phyloP scores from a whole-genome alignment of 2,329 filamentous ascomycete species.

The Penicillium decumbens region DNA sequence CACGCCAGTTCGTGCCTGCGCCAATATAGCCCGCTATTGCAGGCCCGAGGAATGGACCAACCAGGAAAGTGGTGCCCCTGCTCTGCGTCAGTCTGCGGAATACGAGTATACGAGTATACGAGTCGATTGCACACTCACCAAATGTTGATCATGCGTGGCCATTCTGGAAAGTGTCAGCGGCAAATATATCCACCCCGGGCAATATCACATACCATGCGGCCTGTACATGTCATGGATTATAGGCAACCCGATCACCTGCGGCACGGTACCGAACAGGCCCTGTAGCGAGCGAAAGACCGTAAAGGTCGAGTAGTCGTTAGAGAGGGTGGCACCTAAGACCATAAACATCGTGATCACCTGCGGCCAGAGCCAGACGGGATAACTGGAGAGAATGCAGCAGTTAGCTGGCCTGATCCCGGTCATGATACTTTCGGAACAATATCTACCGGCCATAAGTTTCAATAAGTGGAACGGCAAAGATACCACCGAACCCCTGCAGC shows the following conservation, averaged over 20 bases:
- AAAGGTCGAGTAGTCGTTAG: slow-evolving; percentile 38
- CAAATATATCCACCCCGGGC: neutral
- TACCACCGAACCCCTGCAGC: slow-evolving; percentile 37
- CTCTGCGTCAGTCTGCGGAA: neutral
- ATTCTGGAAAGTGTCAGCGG: slow-evolving; percentile 19
- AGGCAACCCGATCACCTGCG: slow-evolving; percentile 39
- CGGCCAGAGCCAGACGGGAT: slow-evolving; percentile 43
- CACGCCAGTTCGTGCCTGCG: slow-evolving; percentile 30
- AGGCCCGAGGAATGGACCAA: slow-evolving; percentile 38
- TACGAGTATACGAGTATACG: neutral
- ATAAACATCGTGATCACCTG: slow-evolving; percentile 38
- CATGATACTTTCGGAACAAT: neutral
- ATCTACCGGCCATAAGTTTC: slow-evolving; percentile 41
- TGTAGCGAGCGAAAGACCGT: slow-evolving; percentile 38
- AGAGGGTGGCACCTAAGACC: slow-evolving; percentile 39
- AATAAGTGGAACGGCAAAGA: slow-evolving; percentile 38
- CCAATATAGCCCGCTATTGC: slow-evolving; percentile 38
- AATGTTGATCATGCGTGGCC: slow-evolving; percentile 39
- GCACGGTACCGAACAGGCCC: slow-evolving; percentile 37
- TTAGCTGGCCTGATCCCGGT: neutral
- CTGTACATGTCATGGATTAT: slow-evolving; percentile 41
- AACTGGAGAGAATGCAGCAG: slow-evolving; percentile 19
- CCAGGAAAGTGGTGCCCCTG: slow-evolving; percentile 37
- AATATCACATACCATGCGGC: slow-evolving; percentile 18
- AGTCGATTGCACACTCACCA: slow-evolving; percentile 20